These are phyloP conservation scores for Leccinum pachyderme DNA, from an alignment of 1,284 basidiomycete species.

Conservation along the genomic window DNA sequence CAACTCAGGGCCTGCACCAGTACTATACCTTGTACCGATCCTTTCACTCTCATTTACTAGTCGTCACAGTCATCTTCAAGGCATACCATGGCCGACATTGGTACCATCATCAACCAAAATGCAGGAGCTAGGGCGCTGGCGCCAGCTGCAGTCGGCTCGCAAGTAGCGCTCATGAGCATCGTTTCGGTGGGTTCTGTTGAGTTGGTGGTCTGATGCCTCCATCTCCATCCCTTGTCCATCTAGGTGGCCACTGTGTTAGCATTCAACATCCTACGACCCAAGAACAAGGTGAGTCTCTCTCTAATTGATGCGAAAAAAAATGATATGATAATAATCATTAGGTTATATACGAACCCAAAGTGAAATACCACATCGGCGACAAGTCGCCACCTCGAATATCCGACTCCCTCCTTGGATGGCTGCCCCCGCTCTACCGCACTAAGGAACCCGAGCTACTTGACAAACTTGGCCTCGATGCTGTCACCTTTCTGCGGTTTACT, in stretches of 20 bases:
- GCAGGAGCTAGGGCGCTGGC: slow-evolving; percentile 56
- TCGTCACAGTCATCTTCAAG: slow-evolving; percentile 3
- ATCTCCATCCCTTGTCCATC: neutral
- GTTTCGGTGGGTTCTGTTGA: slow-evolving; percentile 57
- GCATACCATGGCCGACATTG: slow-evolving; percentile 40
- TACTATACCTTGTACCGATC: slow-evolving; percentile 12
- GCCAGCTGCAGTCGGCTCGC: slow-evolving; percentile 81
- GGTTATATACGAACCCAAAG: slow-evolving; percentile 85
- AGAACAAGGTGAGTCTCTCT: slow-evolving; percentile 52
- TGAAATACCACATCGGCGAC: slow-evolving; percentile 83
- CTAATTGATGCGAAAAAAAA: neutral
- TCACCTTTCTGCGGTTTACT: slow-evolving; percentile 89
- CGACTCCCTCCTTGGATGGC: slow-evolving; percentile 83
- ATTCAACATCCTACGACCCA: slow-evolving; percentile 77
- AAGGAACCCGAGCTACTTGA: slow-evolving; percentile 87
- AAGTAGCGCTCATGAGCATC: slow-evolving; percentile 71
- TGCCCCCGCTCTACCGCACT: slow-evolving; percentile 80
- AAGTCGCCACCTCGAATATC: slow-evolving; percentile 81
- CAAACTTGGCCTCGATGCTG: slow-evolving; percentile 92
- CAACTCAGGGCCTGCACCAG: neutral
- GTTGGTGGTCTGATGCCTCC: neutral
- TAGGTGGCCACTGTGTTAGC: slow-evolving; percentile 62
- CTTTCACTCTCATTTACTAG: slow-evolving; percentile 22
- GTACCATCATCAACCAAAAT: slow-evolving; percentile 44
- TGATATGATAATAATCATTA: slow-evolving; percentile 24